These are phyloP conservation scores for Rhizophagus clarus DNA, from an alignment of 192 early-diverging fungal genomes.

Conservation along the genomic window DNA sequence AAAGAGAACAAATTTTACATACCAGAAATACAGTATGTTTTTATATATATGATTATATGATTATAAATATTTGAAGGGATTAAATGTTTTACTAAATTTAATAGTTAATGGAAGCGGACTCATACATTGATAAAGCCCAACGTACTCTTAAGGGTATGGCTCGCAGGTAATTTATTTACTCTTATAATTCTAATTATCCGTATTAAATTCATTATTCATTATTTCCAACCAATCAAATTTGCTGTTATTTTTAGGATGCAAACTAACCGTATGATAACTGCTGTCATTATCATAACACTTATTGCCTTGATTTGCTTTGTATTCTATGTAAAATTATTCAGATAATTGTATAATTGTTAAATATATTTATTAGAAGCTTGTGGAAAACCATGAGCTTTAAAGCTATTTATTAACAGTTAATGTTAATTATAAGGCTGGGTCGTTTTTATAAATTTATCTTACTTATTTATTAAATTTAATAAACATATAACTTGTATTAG, in stretches of 20 bases:
- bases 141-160: conserved; percentile 74
- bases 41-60: not conserved
- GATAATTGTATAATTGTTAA: not conserved
- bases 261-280: not conserved
- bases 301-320: not conserved
- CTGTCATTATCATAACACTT: not conserved
- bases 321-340: not conserved
- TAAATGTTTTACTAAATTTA: not conserved
- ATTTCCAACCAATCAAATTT: not conserved
- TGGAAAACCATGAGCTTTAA: too few species aligned
- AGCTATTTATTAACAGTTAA: too few species aligned
- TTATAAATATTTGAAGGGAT: not conserved
- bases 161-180: conserved; percentile 53
- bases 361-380: too few species aligned
- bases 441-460: too few species aligned
- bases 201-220: too few species aligned
- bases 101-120: conserved; percentile 77
- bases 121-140: conserved; percentile 67
- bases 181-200: too few species aligned
- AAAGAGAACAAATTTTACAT: conserved; percentile 87
- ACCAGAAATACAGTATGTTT: conserved; percentile 78
- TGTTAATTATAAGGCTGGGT: too few species aligned
- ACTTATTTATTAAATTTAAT: too few species aligned
- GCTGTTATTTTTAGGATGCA: not conserved
- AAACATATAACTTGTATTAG: too few species aligned